A percentile compares a stretch with the other conserved stretches of the same genome.
These are phyloP conservation scores for Magnolia changhungtana DNA, from an alignment of 164 flowering plant species.

Conservation along the genomic window DNA sequence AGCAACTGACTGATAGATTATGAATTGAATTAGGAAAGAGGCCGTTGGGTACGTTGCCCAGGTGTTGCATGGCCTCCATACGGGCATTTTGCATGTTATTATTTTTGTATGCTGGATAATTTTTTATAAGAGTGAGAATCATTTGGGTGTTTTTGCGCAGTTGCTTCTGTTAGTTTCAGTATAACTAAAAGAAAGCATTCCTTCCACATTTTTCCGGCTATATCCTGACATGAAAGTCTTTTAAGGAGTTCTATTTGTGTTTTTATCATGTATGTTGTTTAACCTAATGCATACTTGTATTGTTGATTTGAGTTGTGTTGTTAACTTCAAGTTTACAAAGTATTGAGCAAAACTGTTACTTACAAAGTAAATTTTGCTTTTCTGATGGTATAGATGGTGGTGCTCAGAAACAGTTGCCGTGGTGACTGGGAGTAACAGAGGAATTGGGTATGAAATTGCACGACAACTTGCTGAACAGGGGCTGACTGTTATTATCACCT, in stretches of 20 bases:
- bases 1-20: too few species aligned
- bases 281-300: background rate
- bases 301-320: background rate
- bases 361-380: background rate
- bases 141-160: background rate
- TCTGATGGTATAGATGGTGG: conserved; percentile 72
- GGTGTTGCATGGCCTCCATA: too few species aligned
- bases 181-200: too few species aligned
- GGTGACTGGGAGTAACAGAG: conserved; percentile 92
- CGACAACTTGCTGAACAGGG: conserved; percentile 78
- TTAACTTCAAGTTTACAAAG: background rate
- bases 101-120: too few species aligned
- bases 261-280: background rate
- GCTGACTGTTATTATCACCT: conserved; percentile 62
- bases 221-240: background rate
- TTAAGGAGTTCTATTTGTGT: background rate
- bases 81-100: too few species aligned
- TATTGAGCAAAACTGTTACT: too few species aligned
- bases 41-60: too few species aligned
- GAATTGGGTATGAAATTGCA: conserved; percentile 90
- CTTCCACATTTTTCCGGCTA: too few species aligned
- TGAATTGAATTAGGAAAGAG: too few species aligned
- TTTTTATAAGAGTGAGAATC: too few species aligned
- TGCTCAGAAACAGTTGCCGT: conserved; percentile 71
- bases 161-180: too few species aligned